phyloP scores from a whole-genome alignment of 2,329 filamentous ascomycete species.

The Lachnellula occidentalis region DNA sequence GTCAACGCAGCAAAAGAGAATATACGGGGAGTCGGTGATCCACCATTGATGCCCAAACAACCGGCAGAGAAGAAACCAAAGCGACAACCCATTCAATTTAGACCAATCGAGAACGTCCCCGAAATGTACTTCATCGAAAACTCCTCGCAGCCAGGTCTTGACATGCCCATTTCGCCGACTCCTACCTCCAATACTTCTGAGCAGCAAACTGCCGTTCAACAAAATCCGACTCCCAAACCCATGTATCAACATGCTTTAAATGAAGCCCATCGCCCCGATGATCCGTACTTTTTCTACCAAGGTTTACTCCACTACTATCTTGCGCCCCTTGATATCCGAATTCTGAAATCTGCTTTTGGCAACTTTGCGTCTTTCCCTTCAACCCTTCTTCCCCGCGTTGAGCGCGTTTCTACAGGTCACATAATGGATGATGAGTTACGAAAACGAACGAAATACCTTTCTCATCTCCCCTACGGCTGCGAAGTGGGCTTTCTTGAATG shows the following conservation, averaged over 20 bases:
- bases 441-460: slow-evolving; percentile 64
- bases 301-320: slow-evolving; percentile 67
- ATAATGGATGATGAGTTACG: slow-evolving; percentile 66
- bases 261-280: slow-evolving; percentile 27
- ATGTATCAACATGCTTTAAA: slow-evolving; percentile 9
- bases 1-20: slow-evolving; percentile 75
- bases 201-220: neutral
- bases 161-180: slow-evolving; percentile 26
- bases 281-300: slow-evolving; percentile 66
- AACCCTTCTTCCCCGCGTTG: slow-evolving; percentile 64
- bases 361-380: slow-evolving; percentile 62
- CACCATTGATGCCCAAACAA: slow-evolving; percentile 48
- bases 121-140: slow-evolving; percentile 48
- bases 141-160: slow-evolving; percentile 39
- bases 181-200: neutral
- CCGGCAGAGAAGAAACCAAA: slow-evolving; percentile 43
- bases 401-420: slow-evolving; percentile 66
- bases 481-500: slow-evolving; percentile 70
- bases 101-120: slow-evolving; percentile 39
- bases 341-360: slow-evolving; percentile 65
- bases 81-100: slow-evolving; percentile 44
- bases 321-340: slow-evolving; percentile 67
- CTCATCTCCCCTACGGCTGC: slow-evolving; percentile 65
- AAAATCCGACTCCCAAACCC: neutral
- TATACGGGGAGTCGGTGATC: slow-evolving; percentile 60